These are phyloP conservation scores for Boletus barrowsii DNA, from an alignment of 768 basidiomycete species.

Conservation along the genomic window DNA sequence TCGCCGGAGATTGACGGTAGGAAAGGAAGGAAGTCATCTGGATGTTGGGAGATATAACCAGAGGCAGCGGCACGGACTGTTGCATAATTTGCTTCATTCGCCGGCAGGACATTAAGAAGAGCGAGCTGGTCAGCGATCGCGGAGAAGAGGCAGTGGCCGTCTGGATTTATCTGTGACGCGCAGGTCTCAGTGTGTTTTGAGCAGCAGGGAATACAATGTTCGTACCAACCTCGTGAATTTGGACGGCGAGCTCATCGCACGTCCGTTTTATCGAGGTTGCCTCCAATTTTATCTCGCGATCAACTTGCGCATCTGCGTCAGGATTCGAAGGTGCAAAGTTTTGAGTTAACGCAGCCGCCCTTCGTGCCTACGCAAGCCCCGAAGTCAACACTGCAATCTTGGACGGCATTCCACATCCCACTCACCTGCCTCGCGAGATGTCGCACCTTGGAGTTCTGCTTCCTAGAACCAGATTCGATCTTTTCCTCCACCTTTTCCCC, in stretches of 20 bases:
- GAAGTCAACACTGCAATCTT: background rate
- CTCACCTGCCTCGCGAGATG: slow-evolving; percentile 71
- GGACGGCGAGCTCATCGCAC: slow-evolving; percentile 63
- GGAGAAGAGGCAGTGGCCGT: slow-evolving; percentile 95
- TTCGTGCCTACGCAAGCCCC: slow-evolving; percentile 54
- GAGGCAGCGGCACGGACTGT: slow-evolving; percentile 69
- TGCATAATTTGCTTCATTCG: slow-evolving; percentile 55
- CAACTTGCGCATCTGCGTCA: slow-evolving; percentile 54
- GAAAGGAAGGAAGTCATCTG: slow-evolving; percentile 92
- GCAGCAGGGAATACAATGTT: background rate
- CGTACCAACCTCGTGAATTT: slow-evolving; percentile 58
- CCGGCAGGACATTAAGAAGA: slow-evolving; percentile 63
- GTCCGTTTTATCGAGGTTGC: slow-evolving; percentile 58
- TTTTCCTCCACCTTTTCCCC: slow-evolving; percentile 23
- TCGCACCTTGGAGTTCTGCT: slow-evolving; percentile 58
- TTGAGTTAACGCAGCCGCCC: slow-evolving; percentile 62
- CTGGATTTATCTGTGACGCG: slow-evolving; percentile 77
- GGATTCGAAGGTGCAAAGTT: slow-evolving; percentile 50
- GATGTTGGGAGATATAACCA: slow-evolving; percentile 75
- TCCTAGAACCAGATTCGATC: slow-evolving; percentile 30
- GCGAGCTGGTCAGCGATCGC: slow-evolving; percentile 90
- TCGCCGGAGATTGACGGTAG: slow-evolving; percentile 72
- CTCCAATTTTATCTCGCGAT: slow-evolving; percentile 67
- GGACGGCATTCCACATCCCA: background rate
- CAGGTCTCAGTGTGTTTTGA: background rate